Base-by-base conservation (phyloP, 768 basidiomycete species). In the Trametes villosa region DNA sequence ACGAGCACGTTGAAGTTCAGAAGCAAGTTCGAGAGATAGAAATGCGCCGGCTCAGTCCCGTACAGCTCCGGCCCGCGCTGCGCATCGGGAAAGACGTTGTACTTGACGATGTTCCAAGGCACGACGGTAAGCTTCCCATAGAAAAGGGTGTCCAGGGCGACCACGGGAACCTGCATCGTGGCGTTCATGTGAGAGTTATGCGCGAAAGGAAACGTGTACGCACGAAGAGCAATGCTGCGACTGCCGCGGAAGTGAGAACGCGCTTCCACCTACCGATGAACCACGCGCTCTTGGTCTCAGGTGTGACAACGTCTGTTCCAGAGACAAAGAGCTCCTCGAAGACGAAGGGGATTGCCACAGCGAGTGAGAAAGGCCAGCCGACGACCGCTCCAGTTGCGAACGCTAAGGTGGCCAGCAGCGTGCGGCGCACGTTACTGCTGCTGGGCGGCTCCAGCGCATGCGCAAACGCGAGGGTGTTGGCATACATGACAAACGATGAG, bases 311-410 rank as follows among this genome's bases (percentile, higher is more conserved):
- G 67, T 97, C 95, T 9, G 80, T 83, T 38, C 90, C 87, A 54
- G 79, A 84, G 24, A 96, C 72, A 68, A 94, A 91, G 22, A 98
- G 77, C 71, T 98, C 94, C 72, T 98, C 97, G 46, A 92, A 73
- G 13, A 96, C 85, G 67, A 96, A 96, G 1, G 97, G 97, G 15
- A 97, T 75, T 0, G 92, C 86, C 8, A 98, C 80, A 0, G 92
- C 87, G 18, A 94, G 80, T n/a, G 92, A 81, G 72, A 99, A 99
- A 7, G 97, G 97, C 97, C 97, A 99, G 6, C 96, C 97, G 33
- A 98, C 83, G 50, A 98, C 84, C 1, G 87, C 92, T 6, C 93
- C 96, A 7, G 86, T 71, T 1, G 92, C 93, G 70, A 94, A 92
- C 48, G 81, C 75, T 46, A 89, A 59, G 0, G 91, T 91, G 0